Evolutionary conservation across 2,329 filamentous ascomycete genomes (phyloP).

Genomic region (Huntiella omanensis): DNA sequence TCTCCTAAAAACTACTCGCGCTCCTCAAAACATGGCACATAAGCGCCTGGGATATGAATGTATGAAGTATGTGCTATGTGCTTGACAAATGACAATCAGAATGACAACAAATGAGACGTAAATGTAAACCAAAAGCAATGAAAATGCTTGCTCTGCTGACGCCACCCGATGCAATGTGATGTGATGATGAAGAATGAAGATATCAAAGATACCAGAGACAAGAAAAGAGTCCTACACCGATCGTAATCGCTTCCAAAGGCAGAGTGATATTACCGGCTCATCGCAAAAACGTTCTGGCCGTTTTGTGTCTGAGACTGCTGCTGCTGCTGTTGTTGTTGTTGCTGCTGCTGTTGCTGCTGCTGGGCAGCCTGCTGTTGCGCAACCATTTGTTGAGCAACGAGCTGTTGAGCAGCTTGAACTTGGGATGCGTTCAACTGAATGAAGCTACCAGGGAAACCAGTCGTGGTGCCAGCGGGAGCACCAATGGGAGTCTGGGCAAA

Average conservation of each 20-base stretch:
- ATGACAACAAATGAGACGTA: background rate
- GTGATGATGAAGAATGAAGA: too few species aligned
- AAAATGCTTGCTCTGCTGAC: too few species aligned
- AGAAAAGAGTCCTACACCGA: too few species aligned
- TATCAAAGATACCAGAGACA: background rate
- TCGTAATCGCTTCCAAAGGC: background rate
- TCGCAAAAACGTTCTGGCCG: slow-evolving; percentile 13
- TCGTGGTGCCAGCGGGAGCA: background rate
- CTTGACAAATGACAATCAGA: background rate
- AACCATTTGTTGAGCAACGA: background rate
- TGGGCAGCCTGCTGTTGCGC: background rate
- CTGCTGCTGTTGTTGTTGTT: background rate
- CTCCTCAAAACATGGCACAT: background rate
- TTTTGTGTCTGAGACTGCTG: background rate
- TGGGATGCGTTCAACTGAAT: background rate
- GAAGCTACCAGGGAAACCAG: background rate
- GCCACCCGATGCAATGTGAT: too few species aligned
- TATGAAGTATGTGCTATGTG: too few species aligned
- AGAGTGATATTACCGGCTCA: slow-evolving; percentile 16
- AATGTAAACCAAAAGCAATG: background rate
- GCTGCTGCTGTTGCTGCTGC: background rate
- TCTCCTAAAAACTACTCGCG: background rate
- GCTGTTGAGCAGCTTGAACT: background rate
- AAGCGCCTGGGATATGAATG: too few species aligned
- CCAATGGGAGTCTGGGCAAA: slow-evolving; percentile 2